phyloP scores from a whole-genome alignment of 495 filamentous ascomycete species.

The Podospora fimiseda region DNA sequence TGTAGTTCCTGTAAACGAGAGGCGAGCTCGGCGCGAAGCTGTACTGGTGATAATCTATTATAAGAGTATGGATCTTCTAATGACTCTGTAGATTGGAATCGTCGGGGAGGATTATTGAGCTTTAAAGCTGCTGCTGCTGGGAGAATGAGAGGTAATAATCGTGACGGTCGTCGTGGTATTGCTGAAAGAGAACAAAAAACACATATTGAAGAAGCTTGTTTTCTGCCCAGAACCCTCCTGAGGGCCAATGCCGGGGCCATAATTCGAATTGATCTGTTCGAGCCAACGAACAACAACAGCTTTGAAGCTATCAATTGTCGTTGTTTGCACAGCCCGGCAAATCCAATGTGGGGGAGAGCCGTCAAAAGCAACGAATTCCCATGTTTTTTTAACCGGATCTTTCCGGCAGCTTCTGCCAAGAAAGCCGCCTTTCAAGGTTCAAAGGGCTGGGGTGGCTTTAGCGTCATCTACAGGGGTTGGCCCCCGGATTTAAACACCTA shows the following conservation, averaged over 20 bases:
- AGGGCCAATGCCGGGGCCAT: slow-evolving; percentile 34
- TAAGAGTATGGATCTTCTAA: not conserved
- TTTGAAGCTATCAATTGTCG: not conserved
- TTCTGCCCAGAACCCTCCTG: slow-evolving; percentile 17
- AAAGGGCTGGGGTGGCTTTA: too few relatives aligned
- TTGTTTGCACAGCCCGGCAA: too few relatives aligned
- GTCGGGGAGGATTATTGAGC: slow-evolving; percentile 1
- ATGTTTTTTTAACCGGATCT: slow-evolving; percentile 7
- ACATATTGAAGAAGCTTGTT: slow-evolving; percentile 27
- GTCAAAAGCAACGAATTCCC: not conserved
- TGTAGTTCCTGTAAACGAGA: slow-evolving; percentile 56
- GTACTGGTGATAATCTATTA: not conserved
- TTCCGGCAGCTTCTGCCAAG: slow-evolving; percentile 16
- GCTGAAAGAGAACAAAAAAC: slow-evolving; percentile 37
- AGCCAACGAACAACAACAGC: not conserved
- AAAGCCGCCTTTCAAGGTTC: too few relatives aligned
- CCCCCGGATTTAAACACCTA: too few relatives aligned
- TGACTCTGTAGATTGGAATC: slow-evolving; percentile 16
- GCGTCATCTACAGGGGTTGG: too few relatives aligned
- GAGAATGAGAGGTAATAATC: slow-evolving; percentile 1
- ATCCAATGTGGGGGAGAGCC: too few relatives aligned
- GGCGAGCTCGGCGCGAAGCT: slow-evolving; percentile 50
- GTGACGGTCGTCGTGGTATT: slow-evolving; percentile 5
- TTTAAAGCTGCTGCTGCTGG: slow-evolving; percentile 1
- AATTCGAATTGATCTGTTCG: not conserved